phyloP scores from a whole-genome alignment of 2,329 filamentous ascomycete genomes.

The Madurella fahalii region DNA sequence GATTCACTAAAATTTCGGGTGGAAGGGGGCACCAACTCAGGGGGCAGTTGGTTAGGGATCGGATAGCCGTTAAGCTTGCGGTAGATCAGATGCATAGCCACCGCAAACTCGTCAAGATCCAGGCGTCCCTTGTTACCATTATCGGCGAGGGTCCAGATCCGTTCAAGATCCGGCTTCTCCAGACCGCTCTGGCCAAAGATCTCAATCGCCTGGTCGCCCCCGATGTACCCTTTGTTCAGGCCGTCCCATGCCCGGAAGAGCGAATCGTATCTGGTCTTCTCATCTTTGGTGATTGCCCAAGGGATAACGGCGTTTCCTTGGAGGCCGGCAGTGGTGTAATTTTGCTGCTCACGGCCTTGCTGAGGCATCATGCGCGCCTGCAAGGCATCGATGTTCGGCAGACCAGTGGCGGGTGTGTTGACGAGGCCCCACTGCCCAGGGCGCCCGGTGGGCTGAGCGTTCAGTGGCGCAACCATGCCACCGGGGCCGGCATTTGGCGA shows the following conservation, averaged over 20 bases:
- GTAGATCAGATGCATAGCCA: constrained; percentile 99
- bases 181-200: constrained; percentile 96
- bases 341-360: constrained; percentile 77
- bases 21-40: constrained; percentile 90
- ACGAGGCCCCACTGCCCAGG: constrained; percentile 99
- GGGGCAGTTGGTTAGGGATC: constrained; percentile 77
- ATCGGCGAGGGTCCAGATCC: constrained; percentile 92
- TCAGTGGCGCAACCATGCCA: constrained; percentile 66
- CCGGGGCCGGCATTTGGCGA: constrained; percentile 50
- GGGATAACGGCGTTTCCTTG: constrained; percentile 93
- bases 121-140: constrained; percentile 90
- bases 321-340: constrained; percentile 79
- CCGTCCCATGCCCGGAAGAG: constrained; percentile 97
- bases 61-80: constrained; percentile 95
- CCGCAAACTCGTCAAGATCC: constrained; percentile 94
- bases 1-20: constrained; percentile 91
- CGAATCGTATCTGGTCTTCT: constrained; percentile 94
- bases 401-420: constrained; percentile 80
- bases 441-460: constrained; percentile 87
- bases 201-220: constrained; percentile 88
- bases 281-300: constrained; percentile 98
- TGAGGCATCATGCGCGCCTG: constrained; percentile 98
- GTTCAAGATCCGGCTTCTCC: constrained; percentile 83
- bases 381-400: constrained; percentile 90
- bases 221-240: constrained; percentile 85